These are phyloP conservation scores for Rhodotorula toruloides DNA, from an alignment of 768 basidiomycete genomes.

Conservation along the genomic window DNA sequence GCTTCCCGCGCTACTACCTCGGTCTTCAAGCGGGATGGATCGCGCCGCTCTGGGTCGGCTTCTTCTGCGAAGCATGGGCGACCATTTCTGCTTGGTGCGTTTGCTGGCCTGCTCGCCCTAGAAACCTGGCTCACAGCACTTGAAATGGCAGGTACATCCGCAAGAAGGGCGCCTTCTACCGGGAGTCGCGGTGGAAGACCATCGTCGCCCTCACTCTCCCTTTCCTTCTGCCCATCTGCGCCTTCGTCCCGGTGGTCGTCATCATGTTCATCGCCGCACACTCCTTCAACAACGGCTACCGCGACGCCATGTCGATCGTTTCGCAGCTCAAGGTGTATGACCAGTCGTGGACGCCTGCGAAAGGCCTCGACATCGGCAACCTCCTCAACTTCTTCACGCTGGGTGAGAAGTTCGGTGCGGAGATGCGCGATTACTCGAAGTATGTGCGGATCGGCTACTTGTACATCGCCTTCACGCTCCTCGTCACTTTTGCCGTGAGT, in stretches of 20 bases:
- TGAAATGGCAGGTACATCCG: conserved; percentile 17
- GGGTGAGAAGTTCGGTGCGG: not conserved
- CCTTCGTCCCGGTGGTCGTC: conserved; percentile 2
- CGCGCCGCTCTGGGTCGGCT: conserved; percentile 4
- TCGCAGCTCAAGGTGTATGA: not conserved
- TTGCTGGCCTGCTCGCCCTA: not conserved
- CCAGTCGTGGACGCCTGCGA: not conserved
- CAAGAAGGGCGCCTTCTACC: conserved; percentile 15
- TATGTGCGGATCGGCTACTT: not conserved
- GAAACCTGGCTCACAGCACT: not conserved
- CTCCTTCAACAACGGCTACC: conserved; percentile 18
- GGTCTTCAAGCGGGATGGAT: not conserved
- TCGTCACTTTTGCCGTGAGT: conserved; percentile 8
- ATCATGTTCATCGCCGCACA: not conserved
- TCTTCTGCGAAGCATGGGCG: conserved; percentile 23
- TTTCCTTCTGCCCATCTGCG: conserved; percentile 1
- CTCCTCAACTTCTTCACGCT: not conserved
- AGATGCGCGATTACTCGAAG: not conserved
- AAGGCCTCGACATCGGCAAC: conserved; percentile 10
- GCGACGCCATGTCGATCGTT: too few species aligned
- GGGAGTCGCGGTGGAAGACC: not conserved
- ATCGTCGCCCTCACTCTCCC: conserved; percentile 10
- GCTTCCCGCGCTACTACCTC: not conserved
- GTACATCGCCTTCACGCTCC: not conserved
- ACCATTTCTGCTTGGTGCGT: conserved; percentile 6